These are phyloP conservation scores for Ricinus communis DNA, from an alignment of 345 rosid genomes.

Conservation along the genomic window DNA sequence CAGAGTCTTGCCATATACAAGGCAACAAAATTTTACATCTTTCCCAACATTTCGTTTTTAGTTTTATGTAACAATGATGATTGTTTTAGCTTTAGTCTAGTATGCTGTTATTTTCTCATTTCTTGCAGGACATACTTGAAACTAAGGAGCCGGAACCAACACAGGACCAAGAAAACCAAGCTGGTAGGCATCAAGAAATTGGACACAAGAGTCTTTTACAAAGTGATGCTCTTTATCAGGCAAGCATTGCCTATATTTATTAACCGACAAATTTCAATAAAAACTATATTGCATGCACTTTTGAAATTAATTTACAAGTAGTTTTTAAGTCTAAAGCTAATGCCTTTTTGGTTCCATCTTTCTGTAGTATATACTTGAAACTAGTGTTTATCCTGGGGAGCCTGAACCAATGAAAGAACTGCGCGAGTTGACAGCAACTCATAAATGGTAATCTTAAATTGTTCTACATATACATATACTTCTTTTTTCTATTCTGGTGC, in stretches of 20 bases:
- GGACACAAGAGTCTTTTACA: slow-evolving; percentile 96
- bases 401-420: slow-evolving; percentile 94
- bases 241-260: background rate
- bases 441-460: slow-evolving; percentile 87
- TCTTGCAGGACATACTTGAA: slow-evolving; percentile 14
- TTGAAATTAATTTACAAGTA: background rate
- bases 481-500: too few species aligned
- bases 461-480: too few species aligned
- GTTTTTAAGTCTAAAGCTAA: too few species aligned
- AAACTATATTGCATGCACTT: too few species aligned
- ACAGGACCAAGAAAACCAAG: slow-evolving; percentile 56
- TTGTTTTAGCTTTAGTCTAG: background rate
- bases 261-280: slow-evolving; percentile 2
- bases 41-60: too few species aligned
- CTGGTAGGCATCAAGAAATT: slow-evolving; percentile 70
- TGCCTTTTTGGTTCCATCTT: background rate
- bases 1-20: slow-evolving; percentile 14
- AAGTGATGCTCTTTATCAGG: slow-evolving; percentile 94
- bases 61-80: background rate
- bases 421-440: slow-evolving; percentile 86
- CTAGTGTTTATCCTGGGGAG: slow-evolving; percentile 97
- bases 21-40: background rate
- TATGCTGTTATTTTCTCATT: background rate
- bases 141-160: slow-evolving; percentile 21
- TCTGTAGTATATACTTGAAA: slow-evolving; percentile 80